Evolutionary conservation across 495 filamentous ascomycete species (phyloP).

Genomic region (Penicillium cataractarum): DNA sequence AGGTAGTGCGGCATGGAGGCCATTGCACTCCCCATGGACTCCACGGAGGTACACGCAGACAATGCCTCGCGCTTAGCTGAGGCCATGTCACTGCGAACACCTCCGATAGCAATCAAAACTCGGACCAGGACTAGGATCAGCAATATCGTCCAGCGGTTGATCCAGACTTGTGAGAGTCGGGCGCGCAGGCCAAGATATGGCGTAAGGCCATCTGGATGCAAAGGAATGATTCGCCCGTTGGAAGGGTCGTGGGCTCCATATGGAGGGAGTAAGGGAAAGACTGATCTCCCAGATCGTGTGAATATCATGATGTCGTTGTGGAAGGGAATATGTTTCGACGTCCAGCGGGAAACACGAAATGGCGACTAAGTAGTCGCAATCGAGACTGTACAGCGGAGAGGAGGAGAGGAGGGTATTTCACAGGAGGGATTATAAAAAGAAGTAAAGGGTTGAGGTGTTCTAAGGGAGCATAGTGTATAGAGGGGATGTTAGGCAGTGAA

Average conservation of each 20-base stretch:
- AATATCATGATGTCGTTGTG: slow-evolving; percentile 33
- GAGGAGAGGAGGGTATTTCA: neutral
- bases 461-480: slow-evolving; percentile 16
- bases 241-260: slow-evolving; percentile 49
- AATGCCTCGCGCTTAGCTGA: slow-evolving; percentile 80
- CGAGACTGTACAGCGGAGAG: neutral
- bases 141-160: slow-evolving; percentile 96
- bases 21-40: slow-evolving; percentile 92
- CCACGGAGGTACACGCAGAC: slow-evolving; percentile 86
- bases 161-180: slow-evolving; percentile 90
- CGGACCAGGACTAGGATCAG: slow-evolving; percentile 82
- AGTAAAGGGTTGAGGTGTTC: neutral
- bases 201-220: slow-evolving; percentile 78
- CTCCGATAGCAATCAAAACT: slow-evolving; percentile 70
- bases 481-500: slow-evolving; percentile 14
- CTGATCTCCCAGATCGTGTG: slow-evolving; percentile 34
- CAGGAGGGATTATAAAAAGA: neutral
- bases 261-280: slow-evolving; percentile 49
- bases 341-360: slow-evolving; percentile 8
- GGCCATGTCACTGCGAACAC: slow-evolving; percentile 70
- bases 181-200: slow-evolving; percentile 91
- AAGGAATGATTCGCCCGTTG: slow-evolving; percentile 33
- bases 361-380: neutral
- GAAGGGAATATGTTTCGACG: neutral
- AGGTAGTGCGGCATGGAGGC: slow-evolving; percentile 97